These are phyloP conservation scores for Primulina eburnea DNA, from an alignment of 257 asterid genomes.

Conservation along the genomic window DNA sequence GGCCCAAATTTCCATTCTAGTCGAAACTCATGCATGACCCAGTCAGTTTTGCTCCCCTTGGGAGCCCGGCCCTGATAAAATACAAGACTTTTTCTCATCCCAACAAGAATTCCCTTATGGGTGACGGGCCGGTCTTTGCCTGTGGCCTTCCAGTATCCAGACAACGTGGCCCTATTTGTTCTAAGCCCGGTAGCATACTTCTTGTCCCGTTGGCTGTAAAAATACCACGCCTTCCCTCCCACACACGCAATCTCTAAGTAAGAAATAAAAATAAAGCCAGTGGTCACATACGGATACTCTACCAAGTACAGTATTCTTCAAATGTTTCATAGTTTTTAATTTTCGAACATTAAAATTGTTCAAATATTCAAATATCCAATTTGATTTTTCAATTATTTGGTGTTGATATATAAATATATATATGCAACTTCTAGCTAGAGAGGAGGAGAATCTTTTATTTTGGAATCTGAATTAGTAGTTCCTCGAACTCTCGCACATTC, in stretches of 20 bases:
- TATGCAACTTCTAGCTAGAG: too few relatives aligned
- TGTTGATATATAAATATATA: too few relatives aligned
- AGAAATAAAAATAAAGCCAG: not conserved
- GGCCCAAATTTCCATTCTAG: conserved; percentile 48
- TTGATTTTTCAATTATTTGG: not conserved
- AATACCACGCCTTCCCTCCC: conserved; percentile 80
- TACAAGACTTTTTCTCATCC: conserved; percentile 87
- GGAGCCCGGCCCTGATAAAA: conserved; percentile 94
- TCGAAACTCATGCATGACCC: conserved; percentile 97
- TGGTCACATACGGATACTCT: not conserved
- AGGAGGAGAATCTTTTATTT: too few relatives aligned
- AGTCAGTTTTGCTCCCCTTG: conserved; percentile 69
- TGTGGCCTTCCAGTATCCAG: conserved; percentile 98
- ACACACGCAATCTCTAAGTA: conserved; percentile 66
- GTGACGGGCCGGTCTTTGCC: conserved; percentile 68
- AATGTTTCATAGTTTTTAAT: too few relatives aligned
- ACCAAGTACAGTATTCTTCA: too few relatives aligned
- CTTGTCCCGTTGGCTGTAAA: conserved; percentile 76
- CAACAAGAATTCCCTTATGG: conserved; percentile 57
- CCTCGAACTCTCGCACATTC: too few relatives aligned
- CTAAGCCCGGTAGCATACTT: conserved; percentile 85
- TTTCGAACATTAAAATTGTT: too few relatives aligned
- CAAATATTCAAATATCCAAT: too few relatives aligned
- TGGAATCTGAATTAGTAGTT: too few relatives aligned
- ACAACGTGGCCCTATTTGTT: conserved; percentile 78